Conservation (phyloP, 129 eudicot genomes). For the Silybum marianum region DNA sequence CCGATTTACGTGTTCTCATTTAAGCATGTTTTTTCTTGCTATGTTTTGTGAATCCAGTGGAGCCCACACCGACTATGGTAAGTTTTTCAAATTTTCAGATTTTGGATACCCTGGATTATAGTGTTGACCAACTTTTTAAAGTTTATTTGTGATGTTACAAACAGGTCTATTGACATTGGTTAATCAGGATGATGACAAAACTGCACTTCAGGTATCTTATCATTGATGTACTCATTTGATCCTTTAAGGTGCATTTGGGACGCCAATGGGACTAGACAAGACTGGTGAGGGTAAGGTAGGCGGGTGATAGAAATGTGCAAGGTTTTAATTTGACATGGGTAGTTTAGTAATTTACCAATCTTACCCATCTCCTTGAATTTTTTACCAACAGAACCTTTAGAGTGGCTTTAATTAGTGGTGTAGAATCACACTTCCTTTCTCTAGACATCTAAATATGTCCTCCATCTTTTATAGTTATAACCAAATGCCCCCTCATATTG, state of each 20-base stretch:
- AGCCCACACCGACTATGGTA: constrained; percentile 97
- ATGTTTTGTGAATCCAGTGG: constrained; percentile 62
- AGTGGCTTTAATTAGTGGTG: neutral
- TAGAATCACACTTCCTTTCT: neutral
- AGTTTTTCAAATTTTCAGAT: constrained; percentile 17
- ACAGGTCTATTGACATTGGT: constrained; percentile 89
- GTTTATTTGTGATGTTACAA: constrained; percentile 6
- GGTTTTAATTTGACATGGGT: neutral
- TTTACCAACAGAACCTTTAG: neutral
- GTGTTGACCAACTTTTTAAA: neutral
- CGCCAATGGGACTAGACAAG: neutral
- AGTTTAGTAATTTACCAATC: neutral
- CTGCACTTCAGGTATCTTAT: constrained; percentile 77
- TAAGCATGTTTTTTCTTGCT: constrained; percentile 5
- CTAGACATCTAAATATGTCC: neutral
- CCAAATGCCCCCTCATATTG: no score
- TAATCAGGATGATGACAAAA: constrained; percentile 88
- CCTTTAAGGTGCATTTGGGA: neutral
- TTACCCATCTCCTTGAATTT: no score
- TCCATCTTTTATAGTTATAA: no score
- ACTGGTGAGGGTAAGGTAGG: neutral
- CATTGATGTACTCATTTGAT: neutral
- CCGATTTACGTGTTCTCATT: constrained; percentile 14
- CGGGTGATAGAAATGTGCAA: neutral
- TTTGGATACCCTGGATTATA: neutral